Base-by-base conservation (phyloP, 768 basidiomycete species). In the Scleroderma citrinum region DNA sequence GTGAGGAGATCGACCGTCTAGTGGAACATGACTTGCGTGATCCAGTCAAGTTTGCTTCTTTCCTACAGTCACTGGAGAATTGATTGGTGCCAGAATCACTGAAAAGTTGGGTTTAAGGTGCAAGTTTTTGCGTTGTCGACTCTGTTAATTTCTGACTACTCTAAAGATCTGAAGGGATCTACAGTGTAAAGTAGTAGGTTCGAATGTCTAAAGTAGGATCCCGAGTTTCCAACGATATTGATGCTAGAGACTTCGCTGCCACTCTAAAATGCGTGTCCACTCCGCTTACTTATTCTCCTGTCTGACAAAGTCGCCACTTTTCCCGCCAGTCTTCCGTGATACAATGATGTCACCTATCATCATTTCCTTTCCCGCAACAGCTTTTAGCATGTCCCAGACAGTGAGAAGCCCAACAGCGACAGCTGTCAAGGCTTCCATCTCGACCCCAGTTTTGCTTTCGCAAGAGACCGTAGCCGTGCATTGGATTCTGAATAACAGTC, bases 321-420 rank as follows among this genome's bases (percentile, higher is more conserved):
- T 74, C 16, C 91, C 92, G 12, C 90, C 92, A 24, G 75, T 71
- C 65, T 93, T 93, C 29, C 69, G 65, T 1, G 71, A 69, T 3
- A 92, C 84, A 53, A 76, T 67, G 32, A 92, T 77, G 20, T 80
- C 76, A 17, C 79, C 72, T 31, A 96, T 88, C 50, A 78, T 69
- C 88, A 95, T 92, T 49, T 89, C 86, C 61, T 78, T 77, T n/a
- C 90, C 92, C 1, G 87, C 90, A 2, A 91, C 83, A 5, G 86
- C 85, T 68, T 94, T 93, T 26, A 93, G 76, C 92, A 95, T 93
- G 61, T 92, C 91, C 87, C 91, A 95, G 13, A 93, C 82, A 1
- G 89, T 90, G 47, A 94, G 70, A 29, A 89, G 73, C 5, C 83
- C 83, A 26, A 87, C 72, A 1, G 82, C 82, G 8, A 90, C 92